A percentile compares a stretch with the other conserved stretches of the same genome.
Conservation (phyloP, 208 protist genomes). For the Acanthamoeba royreba region DNA sequence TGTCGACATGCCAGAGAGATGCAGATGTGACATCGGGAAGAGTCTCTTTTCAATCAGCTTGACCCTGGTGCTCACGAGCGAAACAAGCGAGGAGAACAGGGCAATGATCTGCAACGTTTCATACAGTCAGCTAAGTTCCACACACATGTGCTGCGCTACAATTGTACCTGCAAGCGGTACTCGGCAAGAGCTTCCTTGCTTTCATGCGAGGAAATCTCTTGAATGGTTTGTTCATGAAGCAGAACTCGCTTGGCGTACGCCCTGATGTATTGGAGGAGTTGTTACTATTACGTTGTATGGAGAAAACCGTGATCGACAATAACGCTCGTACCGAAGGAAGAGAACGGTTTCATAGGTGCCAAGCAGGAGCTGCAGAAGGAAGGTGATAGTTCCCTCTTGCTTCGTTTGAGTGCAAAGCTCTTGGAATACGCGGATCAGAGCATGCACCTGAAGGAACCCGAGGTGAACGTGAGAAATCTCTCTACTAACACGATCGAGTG, state of each 20-base stretch:
- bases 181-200: constrained; percentile 37
- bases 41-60: not conserved
- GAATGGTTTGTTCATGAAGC: not conserved
- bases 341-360: not conserved
- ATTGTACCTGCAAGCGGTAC: not conserved
- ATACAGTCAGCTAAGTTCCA: not conserved
- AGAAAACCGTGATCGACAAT: no score
- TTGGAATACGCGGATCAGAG: not conserved
- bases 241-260: not conserved
- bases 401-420: constrained; percentile 4
- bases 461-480: not conserved
- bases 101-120: not conserved
- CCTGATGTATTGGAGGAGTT: not conserved
- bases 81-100: constrained; percentile 1
- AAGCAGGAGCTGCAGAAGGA: not conserved
- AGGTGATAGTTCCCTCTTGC: not conserved
- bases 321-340: not conserved
- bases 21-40: not conserved
- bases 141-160: no score
- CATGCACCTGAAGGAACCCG: not conserved
- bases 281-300: no score
- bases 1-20: not conserved
- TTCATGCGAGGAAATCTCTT: constrained; percentile 14
- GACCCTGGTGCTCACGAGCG: not conserved
- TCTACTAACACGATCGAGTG: not conserved